Conservation (phyloP, 345 rosid genomes). For the Salix arbutifolia region DNA sequence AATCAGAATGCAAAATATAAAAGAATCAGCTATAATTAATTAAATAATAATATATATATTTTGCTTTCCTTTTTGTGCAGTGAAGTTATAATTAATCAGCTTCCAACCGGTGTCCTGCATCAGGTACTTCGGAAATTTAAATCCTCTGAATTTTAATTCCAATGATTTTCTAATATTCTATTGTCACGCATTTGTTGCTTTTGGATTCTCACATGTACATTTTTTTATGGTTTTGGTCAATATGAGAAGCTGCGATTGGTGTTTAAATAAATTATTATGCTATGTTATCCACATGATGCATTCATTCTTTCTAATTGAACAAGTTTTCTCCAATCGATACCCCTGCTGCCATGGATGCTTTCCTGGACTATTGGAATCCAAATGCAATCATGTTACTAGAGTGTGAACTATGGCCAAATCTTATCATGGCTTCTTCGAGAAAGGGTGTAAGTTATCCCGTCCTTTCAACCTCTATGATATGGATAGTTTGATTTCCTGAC, state of each 20-base stretch:
- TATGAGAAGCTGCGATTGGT: background rate
- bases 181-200: background rate
- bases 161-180: background rate
- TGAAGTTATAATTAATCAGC: constrained; percentile 67
- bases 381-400: constrained; percentile 64
- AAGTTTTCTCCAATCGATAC: constrained; percentile 87
- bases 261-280: background rate
- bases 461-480: too few relatives aligned
- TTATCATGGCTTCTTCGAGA: constrained; percentile 60
- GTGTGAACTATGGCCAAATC: constrained; percentile 93
- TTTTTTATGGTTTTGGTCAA: too few relatives aligned
- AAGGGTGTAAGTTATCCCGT: constrained; percentile 47
- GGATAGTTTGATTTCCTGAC: too few relatives aligned
- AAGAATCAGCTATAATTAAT: too few relatives aligned
- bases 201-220: background rate
- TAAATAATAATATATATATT: too few relatives aligned
- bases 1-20: too few relatives aligned
- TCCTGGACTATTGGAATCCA: constrained; percentile 76
- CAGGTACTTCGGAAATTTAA: constrained; percentile 44
- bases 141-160: background rate
- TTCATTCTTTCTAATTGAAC: constrained; percentile 16
- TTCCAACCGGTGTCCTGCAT: constrained; percentile 60
- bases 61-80: constrained; percentile 31
- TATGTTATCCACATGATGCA: background rate
- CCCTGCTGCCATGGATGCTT: constrained; percentile 66